Conservation (phyloP, 345 rosid species). For the Passiflora organensis region DNA sequence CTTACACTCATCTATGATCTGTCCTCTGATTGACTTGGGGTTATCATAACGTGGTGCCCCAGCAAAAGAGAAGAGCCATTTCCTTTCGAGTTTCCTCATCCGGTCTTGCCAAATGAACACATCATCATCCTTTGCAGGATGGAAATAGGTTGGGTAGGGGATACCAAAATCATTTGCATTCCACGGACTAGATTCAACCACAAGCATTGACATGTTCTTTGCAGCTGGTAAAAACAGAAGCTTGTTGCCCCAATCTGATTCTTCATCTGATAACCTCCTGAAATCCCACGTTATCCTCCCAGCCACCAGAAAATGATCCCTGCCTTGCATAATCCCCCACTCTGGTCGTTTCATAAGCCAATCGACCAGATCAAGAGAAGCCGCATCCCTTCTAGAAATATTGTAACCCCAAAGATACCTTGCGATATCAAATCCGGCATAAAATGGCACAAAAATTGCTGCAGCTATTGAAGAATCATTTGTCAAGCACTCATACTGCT, state of each 20-base stretch:
- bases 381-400: constrained; percentile 66
- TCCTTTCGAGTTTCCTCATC: constrained; percentile 76
- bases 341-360: constrained; percentile 85
- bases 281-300: constrained; percentile 97
- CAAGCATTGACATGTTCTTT: constrained; percentile 88
- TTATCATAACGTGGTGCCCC: constrained; percentile 85
- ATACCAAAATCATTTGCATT: constrained; percentile 84
- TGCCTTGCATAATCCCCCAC: constrained; percentile 79
- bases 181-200: constrained; percentile 95
- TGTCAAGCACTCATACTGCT: constrained; percentile 79
- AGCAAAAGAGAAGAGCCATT: constrained; percentile 91
- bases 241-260: constrained; percentile 85
- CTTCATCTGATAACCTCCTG: constrained; percentile 67
- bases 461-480: constrained; percentile 80
- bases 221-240: constrained; percentile 82
- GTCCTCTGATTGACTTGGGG: constrained; percentile 72
- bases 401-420: constrained; percentile 84
- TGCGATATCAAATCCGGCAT: constrained; percentile 83
- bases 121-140: constrained; percentile 76
- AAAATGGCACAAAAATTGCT: constrained; percentile 80
- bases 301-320: constrained; percentile 86
- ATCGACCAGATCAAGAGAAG: constrained; percentile 74
- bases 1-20: constrained; percentile 71
- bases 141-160: constrained; percentile 85
- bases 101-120: constrained; percentile 76